These are phyloP conservation scores for Pleurotus tuber-regium DNA, from an alignment of 768 basidiomycete species.

Conservation along the genomic window DNA sequence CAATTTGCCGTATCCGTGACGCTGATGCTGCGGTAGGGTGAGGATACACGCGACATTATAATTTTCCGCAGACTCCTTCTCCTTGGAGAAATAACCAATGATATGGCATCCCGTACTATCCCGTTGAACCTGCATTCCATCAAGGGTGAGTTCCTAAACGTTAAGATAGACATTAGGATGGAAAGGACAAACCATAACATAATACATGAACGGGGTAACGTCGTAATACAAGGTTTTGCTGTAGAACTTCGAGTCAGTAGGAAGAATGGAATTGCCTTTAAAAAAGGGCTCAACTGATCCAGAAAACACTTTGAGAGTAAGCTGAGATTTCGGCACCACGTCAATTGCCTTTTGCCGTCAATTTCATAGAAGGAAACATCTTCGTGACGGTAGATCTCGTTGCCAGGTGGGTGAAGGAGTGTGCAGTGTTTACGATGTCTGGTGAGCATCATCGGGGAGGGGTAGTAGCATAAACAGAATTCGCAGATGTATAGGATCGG, in stretches of 20 bases:
- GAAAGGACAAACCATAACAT: slow-evolving; percentile 79
- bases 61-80: slow-evolving; percentile 96
- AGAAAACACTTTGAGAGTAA: slow-evolving; percentile 97
- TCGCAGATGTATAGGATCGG: slow-evolving; percentile 97
- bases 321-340: slow-evolving; percentile 97
- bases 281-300: slow-evolving; percentile 69
- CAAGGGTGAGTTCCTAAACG: slow-evolving; percentile 12
- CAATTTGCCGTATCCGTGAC: slow-evolving; percentile 92
- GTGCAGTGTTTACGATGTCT: slow-evolving; percentile 92
- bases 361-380: slow-evolving; percentile 98
- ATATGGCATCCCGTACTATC: slow-evolving; percentile 91
- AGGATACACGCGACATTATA: slow-evolving; percentile 99
- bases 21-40: slow-evolving; percentile 97
- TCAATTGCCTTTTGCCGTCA: slow-evolving; percentile 92
- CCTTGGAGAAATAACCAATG: slow-evolving; percentile 98
- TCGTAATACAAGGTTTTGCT: slow-evolving; percentile 99
- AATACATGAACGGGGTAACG: slow-evolving; percentile 99
- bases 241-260: slow-evolving; percentile 21
- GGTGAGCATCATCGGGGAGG: slow-evolving; percentile 85
- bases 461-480: slow-evolving; percentile 93
- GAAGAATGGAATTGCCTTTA: slow-evolving; percentile 5
- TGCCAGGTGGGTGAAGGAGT: slow-evolving; percentile 92
- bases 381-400: slow-evolving; percentile 98
- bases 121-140: slow-evolving; percentile 57
- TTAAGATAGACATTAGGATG: slow-evolving; percentile 13